These are phyloP conservation scores for Sapria himalayana DNA, from an alignment of 345 rosid species.

Conservation along the genomic window DNA sequence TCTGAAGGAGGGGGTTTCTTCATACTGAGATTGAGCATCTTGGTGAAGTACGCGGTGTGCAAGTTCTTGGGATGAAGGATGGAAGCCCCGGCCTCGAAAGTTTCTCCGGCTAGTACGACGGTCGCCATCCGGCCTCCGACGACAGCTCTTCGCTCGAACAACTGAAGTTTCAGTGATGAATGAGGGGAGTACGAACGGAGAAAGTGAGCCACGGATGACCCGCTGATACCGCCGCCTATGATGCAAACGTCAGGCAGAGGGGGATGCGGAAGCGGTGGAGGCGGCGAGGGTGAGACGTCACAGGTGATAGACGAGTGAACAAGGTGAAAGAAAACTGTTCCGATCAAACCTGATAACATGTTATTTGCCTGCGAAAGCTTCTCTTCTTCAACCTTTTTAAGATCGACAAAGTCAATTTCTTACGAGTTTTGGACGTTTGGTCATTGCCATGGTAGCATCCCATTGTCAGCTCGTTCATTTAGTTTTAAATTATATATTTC, in stretches of 20 bases:
- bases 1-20: constrained; percentile 30
- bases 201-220: constrained; percentile 82
- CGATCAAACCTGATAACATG: too few species aligned
- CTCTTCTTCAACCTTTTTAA: too few species aligned
- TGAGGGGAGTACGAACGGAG: constrained; percentile 34
- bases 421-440: too few species aligned
- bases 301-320: too few species aligned
- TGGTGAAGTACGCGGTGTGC: constrained; percentile 42
- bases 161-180: constrained; percentile 14
- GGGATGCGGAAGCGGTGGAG: constrained; percentile 8
- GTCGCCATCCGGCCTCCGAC: constrained; percentile 93
- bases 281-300: too few species aligned
- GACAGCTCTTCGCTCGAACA: constrained; percentile 44
- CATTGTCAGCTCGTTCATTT: too few species aligned
- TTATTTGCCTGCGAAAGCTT: too few species aligned
- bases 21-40: constrained; percentile 21
- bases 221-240: constrained; percentile 74
- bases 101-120: constrained; percentile 31
- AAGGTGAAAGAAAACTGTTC: too few species aligned
- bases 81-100: constrained; percentile 78
- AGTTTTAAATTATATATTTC: too few species aligned
- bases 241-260: constrained; percentile 36
- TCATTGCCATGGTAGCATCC: too few species aligned
- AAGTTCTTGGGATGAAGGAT: constrained; percentile 81
- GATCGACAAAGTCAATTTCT: too few species aligned